Evolutionary conservation across 495 filamentous ascomycete genomes (phyloP).

Genomic region (Halenospora varia): DNA sequence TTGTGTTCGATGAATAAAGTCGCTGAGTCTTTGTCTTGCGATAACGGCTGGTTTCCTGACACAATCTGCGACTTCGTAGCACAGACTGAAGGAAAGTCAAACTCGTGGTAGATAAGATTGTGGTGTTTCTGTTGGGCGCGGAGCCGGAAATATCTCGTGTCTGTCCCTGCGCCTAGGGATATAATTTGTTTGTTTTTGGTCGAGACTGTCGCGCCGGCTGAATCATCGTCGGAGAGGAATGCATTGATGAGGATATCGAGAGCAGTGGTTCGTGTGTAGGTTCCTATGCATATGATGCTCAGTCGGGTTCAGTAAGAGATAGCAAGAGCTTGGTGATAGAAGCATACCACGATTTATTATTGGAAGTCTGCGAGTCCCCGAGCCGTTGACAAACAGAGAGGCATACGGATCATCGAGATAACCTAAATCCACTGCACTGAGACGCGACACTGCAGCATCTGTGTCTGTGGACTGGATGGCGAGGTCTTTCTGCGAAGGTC

Average conservation of each 20-base stretch:
- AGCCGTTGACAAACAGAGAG: conserved; percentile 49
- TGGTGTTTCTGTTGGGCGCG: conserved; percentile 16
- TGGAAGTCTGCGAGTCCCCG: conserved; percentile 57
- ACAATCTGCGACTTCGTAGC: conserved; percentile 20
- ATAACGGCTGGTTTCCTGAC: conserved; percentile 4
- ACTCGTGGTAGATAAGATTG: conserved; percentile 77
- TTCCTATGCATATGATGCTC: conserved; percentile 49
- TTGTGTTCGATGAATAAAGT: neutral
- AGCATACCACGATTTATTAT: conserved; percentile 86
- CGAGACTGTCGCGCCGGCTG: conserved; percentile 18
- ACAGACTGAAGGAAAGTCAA: conserved; percentile 81
- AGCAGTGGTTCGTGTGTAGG: conserved; percentile 87
- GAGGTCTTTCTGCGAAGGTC: conserved; percentile 26
- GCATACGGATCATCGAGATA: conserved; percentile 85
- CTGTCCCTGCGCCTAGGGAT: conserved; percentile 89
- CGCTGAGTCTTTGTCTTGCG: neutral
- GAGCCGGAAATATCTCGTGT: conserved; percentile 80
- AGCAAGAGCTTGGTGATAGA: neutral
- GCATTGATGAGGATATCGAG: conserved; percentile 73
- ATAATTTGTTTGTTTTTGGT: conserved; percentile 70
- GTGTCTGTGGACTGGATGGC: conserved; percentile 81
- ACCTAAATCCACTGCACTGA: conserved; percentile 84
- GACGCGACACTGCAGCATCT: conserved; percentile 81
- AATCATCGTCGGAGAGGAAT: conserved; percentile 49
- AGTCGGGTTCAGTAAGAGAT: neutral